Evolutionary conservation across 441 rosid genomes (phyloP), one percentile per base, ranked within the genome.

Genomic region (Adansonia grandidieri): DNA sequence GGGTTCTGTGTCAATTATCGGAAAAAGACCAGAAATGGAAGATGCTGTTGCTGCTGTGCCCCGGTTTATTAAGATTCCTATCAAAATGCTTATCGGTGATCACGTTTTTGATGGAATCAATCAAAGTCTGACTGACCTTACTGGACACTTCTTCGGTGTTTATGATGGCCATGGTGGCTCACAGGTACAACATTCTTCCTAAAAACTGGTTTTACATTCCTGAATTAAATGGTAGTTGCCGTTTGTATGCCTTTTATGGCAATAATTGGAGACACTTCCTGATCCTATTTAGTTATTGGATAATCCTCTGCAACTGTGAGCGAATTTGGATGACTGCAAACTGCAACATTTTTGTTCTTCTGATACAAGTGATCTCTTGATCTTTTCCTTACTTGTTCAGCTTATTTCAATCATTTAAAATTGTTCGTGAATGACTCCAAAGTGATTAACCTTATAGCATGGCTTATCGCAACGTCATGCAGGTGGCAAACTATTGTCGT

Each of bases 91-190:
- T 74, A 85, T 91, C 70, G 89, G 88, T 19, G 87, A 89, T 80
- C 88, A 65, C 47, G 85, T 79, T 37, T 82, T 83, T 66, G 91
- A 86, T 79, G 93, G 93, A 77, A 80, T 88, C 84, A 90, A 77
- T 78, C 89, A 90, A 71, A 86, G 84, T 86, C 90, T 91, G 82
- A 84, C 90, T 48, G 85, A 88, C 79, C 86, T 91, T 79, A 91
- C 89, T 9, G 83, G 91, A 76, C 98, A 95, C 83, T 93, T 92
- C 82, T 91, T 86, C 9, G 98, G 97, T 71, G 98, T 94, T 72
- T 94, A 93, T 79, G 98, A 94, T 84, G 98, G 98, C 77, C 98
- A 94, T 80, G 98, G 98, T 73, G 98, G 98, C 14, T 86, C 89
- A 51, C 95, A 94, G 98, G 98, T 94, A 86, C 42, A 80, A 75